Conservation (phyloP, 352 stramenopile species). For the Pythium folliculosum region DNA sequence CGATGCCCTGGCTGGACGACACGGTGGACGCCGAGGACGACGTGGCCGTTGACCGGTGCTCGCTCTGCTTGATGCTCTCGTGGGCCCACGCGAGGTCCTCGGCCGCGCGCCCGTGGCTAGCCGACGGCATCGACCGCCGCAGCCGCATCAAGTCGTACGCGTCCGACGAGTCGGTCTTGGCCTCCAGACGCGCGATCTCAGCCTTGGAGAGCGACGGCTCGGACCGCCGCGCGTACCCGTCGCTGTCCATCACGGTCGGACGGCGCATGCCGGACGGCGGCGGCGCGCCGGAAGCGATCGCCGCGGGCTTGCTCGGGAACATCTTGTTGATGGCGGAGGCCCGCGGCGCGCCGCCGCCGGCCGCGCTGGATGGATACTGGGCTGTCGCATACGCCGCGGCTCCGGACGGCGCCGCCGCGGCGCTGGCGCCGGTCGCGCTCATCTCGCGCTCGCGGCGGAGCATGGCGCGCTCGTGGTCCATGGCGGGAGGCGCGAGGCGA, state of each 20-base stretch:
- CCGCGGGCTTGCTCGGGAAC: not conserved
- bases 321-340: slow-evolving; percentile 4
- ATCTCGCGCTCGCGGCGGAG: slow-evolving; percentile 8
- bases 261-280: not conserved
- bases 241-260: slow-evolving; percentile 14
- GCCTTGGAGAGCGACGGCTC: slow-evolving; percentile 19
- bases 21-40: slow-evolving; percentile 1
- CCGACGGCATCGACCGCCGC: slow-evolving; percentile 12
- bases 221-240: slow-evolving; percentile 18
- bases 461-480: slow-evolving; percentile 2
- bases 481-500: not conserved
- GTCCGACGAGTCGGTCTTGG: not conserved
- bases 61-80: slow-evolving; percentile 24
- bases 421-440: not conserved
- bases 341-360: slow-evolving; percentile 1
- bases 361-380: not conserved
- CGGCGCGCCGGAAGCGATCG: not conserved
- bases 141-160: slow-evolving; percentile 1
- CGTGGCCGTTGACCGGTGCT: slow-evolving; percentile 11
- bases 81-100: slow-evolving; percentile 23
- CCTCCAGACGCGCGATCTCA: slow-evolving; percentile 2
- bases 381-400: not conserved
- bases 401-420: too few species aligned
- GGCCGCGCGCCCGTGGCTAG: slow-evolving; percentile 1
- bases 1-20: slow-evolving; percentile 2